These are phyloP conservation scores for Hansenula sp. DNA, from an alignment of 1,139 yeast species.

Conservation along the genomic window DNA sequence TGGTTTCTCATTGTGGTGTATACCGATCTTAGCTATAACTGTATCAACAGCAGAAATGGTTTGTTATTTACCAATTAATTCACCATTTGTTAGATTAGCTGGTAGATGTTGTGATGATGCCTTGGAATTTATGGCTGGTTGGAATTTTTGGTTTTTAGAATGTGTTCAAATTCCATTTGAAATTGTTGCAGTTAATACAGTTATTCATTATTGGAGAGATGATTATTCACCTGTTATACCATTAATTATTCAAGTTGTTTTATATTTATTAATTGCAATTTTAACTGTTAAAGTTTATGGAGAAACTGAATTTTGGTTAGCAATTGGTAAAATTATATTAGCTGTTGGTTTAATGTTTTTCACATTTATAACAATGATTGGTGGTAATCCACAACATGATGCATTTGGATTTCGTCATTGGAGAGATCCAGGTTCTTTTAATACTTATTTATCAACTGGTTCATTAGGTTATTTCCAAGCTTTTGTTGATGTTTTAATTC, in stretches of 20 bases:
- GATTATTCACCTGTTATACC: slow-evolving; percentile 69
- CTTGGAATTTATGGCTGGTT: slow-evolving; percentile 71
- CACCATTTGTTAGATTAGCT: slow-evolving; percentile 55
- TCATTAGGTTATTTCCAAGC: slow-evolving; percentile 66
- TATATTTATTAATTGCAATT: slow-evolving; percentile 60
- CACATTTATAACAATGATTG: slow-evolving; percentile 77
- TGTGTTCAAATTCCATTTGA: slow-evolving; percentile 79
- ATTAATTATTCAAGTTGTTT: slow-evolving; percentile 54
- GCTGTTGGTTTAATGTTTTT: slow-evolving; percentile 70
- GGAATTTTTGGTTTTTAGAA: slow-evolving; percentile 77
- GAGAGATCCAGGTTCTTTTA: slow-evolving; percentile 52
- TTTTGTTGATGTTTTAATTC: slow-evolving; percentile 55
- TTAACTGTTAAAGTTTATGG: slow-evolving; percentile 75
- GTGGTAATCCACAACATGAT: slow-evolving; percentile 71
- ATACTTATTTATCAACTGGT: slow-evolving; percentile 52
- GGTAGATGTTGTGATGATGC: slow-evolving; percentile 64
- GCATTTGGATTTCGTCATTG: slow-evolving; percentile 67
- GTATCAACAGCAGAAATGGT: slow-evolving; percentile 83
- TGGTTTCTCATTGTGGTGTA: slow-evolving; percentile 58
- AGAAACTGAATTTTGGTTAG: slow-evolving; percentile 77
- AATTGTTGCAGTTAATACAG: slow-evolving; percentile 73
- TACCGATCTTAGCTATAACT: slow-evolving; percentile 62
- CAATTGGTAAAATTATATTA: slow-evolving; percentile 65
- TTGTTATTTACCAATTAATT: slow-evolving; percentile 66
- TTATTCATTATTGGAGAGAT: slow-evolving; percentile 75